Percentiles rank a stretch among this genome's conserved stretches.
phyloP scores from a whole-genome alignment of 306 rosid genomes.

The Astragalus glycyphyllos region DNA sequence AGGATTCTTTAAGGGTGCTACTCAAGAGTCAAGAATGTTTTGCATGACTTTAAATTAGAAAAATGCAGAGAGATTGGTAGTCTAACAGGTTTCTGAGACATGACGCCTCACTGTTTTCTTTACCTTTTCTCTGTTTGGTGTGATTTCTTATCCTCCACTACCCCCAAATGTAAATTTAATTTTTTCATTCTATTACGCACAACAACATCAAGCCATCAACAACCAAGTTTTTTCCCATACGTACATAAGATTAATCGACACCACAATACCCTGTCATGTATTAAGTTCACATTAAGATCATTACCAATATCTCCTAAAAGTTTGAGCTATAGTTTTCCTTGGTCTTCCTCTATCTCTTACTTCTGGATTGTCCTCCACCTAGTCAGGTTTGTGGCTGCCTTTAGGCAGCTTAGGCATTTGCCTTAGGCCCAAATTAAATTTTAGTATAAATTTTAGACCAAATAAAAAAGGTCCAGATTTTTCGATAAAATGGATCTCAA shows the following conservation, averaged over 20 bases:
- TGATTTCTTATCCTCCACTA: constrained; percentile 3
- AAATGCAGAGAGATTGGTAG: constrained; percentile 15
- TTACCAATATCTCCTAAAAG: background rate
- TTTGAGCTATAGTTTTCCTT: background rate
- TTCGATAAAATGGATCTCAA: too few species aligned
- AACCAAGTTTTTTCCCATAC: constrained; percentile 5
- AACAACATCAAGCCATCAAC: constrained; percentile 3
- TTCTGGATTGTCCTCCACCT: background rate
- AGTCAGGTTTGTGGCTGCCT: too few species aligned
- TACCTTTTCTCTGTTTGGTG: constrained; percentile 3
- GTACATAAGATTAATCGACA: constrained; percentile 12
- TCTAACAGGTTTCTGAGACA: constrained; percentile 14
- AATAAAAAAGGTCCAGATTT: too few species aligned
- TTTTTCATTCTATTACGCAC: constrained; percentile 12
- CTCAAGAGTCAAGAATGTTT: constrained; percentile 13
- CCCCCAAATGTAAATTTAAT: background rate
- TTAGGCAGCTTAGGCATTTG: too few species aligned
- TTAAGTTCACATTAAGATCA: constrained; percentile 4
- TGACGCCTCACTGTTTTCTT: background rate
- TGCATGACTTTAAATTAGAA: constrained; percentile 31
- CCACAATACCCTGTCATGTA: constrained; percentile 8
- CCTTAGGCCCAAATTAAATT: too few species aligned
- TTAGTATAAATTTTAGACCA: too few species aligned
- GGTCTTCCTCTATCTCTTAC: background rate
- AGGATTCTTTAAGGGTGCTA: constrained; percentile 28